Percentiles rank a stretch among this genome's conserved stretches.
Conservation (phyloP, 2,329 filamentous ascomycete species). For the Fusarium sp. region DNA sequence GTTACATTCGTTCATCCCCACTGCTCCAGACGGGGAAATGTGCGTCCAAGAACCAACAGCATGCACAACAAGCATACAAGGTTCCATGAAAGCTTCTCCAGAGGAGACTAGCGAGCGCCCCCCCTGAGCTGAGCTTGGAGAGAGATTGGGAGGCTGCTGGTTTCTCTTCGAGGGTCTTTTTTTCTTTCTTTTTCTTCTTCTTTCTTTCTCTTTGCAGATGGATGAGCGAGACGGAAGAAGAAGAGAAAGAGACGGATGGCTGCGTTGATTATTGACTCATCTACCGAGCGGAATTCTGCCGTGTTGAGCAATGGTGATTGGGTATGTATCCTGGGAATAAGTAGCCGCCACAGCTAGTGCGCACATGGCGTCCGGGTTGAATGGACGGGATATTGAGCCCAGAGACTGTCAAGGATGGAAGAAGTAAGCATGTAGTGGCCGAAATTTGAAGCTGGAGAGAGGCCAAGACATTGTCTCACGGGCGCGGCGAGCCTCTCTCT, state of each 20-base stretch:
- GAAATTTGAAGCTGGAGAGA: too few species aligned
- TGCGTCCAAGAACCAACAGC: constrained; percentile 19
- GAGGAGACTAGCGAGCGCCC: constrained; percentile 23
- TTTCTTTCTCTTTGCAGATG: background rate
- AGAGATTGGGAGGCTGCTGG: constrained; percentile 15
- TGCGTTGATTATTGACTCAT: constrained; percentile 15
- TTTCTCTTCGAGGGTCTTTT: constrained; percentile 13
- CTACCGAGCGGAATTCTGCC: constrained; percentile 1
- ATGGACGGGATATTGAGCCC: constrained; percentile 27
- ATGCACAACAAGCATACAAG: constrained; percentile 30
- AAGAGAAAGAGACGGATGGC: background rate
- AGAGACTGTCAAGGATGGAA: background rate
- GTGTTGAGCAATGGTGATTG: constrained; percentile 15
- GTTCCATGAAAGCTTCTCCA: constrained; percentile 44
- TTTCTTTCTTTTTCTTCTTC: background rate
- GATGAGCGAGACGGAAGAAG: background rate
- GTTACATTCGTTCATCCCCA: constrained; percentile 8
- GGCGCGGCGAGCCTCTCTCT: too few species aligned
- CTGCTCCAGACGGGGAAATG: constrained; percentile 3
- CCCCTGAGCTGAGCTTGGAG: constrained; percentile 38
- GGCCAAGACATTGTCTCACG: too few species aligned
- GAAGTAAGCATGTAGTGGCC: background rate
- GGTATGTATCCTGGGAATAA: background rate
- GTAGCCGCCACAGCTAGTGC: constrained; percentile 25
- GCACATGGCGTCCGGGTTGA: background rate